Evolutionary conservation across 1,284 basidiomycete genomes (phyloP), one percentile per base, ranked within the genome.

Genomic region (Ganoderma lucidum): DNA sequence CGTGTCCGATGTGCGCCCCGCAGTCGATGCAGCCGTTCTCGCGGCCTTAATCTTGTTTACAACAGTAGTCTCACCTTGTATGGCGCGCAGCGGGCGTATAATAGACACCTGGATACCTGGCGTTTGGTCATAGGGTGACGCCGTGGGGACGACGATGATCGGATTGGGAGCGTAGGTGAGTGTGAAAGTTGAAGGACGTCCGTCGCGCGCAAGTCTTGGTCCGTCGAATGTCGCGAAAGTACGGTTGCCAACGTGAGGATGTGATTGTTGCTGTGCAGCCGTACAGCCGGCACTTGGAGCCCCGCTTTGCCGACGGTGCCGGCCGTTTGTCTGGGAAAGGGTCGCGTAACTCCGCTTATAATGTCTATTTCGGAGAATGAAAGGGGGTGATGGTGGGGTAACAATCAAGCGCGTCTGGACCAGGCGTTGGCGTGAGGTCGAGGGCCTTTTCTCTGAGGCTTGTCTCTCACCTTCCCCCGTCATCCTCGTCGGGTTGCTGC

Each of bases 401-500:
- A 67, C 69, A 67, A 69, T 69, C 66, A 68, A 63, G 42, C 69
- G 59, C 48, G 68, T 37, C 70, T 59, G 62, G 68, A 19, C 69
- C 67, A n/a, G 61, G 14, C 55, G 9, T 60, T 42, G 45, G 39
- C 58, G 32, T 23, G 28, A 39, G 30, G 44, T 30, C 60, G 35
- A 59, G 58, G 58, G 23, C 9, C 39, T 23, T n/a, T 61, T 61
- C 14, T 61, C 41, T 30, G 10, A 6, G 59, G 37, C 62, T 68
- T 56, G 64, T 66, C 72, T 71, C 69, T 70, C 72, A 75, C 72
- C 70, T 72, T 69, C 71, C 53, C 73, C 72, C 73, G 69, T 66
- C 70, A 68, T 70, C 72, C 72, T 71, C 73, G 71, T 69, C 74
- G 70, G 72, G 68, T 71, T 69, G 75, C 72, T 74, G 71, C 74